These are phyloP conservation scores for Chrysosphaeria jannelii DNA, from an alignment of 2,329 filamentous ascomycete species.

Conservation along the genomic window DNA sequence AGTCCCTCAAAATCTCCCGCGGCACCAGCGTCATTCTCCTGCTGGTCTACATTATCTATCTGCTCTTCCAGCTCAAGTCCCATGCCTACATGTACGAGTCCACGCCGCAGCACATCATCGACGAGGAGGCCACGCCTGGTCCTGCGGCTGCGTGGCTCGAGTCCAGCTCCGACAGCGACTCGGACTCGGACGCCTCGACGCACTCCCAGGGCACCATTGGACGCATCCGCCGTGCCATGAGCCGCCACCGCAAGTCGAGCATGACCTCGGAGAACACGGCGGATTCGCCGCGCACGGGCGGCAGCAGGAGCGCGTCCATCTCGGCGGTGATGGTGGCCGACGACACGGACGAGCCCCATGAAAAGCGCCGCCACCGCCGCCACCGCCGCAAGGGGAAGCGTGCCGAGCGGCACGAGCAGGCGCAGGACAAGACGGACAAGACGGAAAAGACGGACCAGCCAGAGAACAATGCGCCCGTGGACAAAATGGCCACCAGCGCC, in stretches of 20 bases:
- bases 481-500: not conserved
- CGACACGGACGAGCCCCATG: conserved; percentile 14
- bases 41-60: conserved; percentile 54
- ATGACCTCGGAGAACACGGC: conserved; percentile 27
- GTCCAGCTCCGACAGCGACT: conserved; percentile 18
- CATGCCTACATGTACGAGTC: conserved; percentile 81
- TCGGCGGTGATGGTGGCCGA: conserved; percentile 10
- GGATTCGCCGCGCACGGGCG: conserved; percentile 5
- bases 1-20: conserved; percentile 61
- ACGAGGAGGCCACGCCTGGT: conserved; percentile 68
- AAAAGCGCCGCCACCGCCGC: conserved; percentile 11
- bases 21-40: conserved; percentile 70
- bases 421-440: no score
- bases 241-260: conserved; percentile 25
- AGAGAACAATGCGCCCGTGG: not conserved
- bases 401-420: conserved; percentile 4
- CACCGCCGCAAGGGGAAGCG: conserved; percentile 14
- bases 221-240: conserved; percentile 10
- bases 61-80: conserved; percentile 75
- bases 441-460: conserved; percentile 5
- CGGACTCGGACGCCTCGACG: conserved; percentile 26
- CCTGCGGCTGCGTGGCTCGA: conserved; percentile 60
- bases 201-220: conserved; percentile 19
- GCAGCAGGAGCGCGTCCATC: conserved; percentile 13
- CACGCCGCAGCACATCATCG: conserved; percentile 73